These are phyloP conservation scores for Talaromyces sp. DNA, from an alignment of 2,329 filamentous ascomycete species.

Conservation along the genomic window DNA sequence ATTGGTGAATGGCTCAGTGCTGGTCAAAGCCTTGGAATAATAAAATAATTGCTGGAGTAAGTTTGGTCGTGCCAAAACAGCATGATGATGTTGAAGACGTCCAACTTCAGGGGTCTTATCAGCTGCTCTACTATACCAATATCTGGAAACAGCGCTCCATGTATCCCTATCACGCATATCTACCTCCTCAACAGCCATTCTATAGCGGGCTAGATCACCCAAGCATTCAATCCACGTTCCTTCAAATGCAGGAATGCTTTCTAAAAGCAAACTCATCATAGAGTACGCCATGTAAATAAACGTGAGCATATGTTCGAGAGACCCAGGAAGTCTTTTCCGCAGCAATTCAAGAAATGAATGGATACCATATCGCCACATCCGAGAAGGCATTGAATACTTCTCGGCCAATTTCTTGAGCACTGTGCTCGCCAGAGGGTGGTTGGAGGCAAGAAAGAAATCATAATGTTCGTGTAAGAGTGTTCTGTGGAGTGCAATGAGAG, in stretches of 20 bases:
- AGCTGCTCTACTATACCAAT: constrained; percentile 81
- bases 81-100: constrained; percentile 81
- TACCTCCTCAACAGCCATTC: constrained; percentile 87
- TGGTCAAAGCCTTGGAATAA: constrained; percentile 55
- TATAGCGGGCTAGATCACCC: constrained; percentile 77
- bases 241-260: constrained; percentile 76
- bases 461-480: constrained; percentile 78
- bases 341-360: constrained; percentile 78
- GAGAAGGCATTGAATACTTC: constrained; percentile 85
- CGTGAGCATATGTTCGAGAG: constrained; percentile 81
- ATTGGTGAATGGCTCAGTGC: constrained; percentile 51
- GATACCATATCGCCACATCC: constrained; percentile 94
- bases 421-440: constrained; percentile 73
- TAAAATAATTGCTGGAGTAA: constrained; percentile 56
- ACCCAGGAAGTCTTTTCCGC: constrained; percentile 67
- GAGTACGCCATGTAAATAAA: constrained; percentile 88
- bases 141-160: constrained; percentile 74
- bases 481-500: constrained; percentile 74
- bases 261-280: constrained; percentile 82
- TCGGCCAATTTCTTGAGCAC: constrained; percentile 64
- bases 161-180: constrained; percentile 70
- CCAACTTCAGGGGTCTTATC: constrained; percentile 72
- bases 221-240: constrained; percentile 94
- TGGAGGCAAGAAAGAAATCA: constrained; percentile 80
- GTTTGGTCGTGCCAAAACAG: constrained; percentile 58